Conservation (phyloP, 2,329 filamentous ascomycete species). For the Lachnellula arida region DNA sequence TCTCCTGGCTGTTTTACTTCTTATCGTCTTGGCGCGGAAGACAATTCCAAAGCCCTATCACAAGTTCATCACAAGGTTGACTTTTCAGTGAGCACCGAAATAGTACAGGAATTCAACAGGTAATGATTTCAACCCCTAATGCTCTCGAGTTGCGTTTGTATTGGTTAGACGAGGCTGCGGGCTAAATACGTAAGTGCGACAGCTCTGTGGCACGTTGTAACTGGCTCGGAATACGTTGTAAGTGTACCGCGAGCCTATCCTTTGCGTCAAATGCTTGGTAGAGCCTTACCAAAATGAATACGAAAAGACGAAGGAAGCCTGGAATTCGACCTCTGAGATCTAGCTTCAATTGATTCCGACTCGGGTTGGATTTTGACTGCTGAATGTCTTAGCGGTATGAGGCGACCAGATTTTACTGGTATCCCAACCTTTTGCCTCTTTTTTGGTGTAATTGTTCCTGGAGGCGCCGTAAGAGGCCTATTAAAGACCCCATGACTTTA, state of each 20-base stretch:
- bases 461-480: conserved; percentile 1
- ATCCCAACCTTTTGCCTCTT: conserved; percentile 2
- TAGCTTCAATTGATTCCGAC: not conserved
- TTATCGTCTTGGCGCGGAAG: conserved; percentile 2
- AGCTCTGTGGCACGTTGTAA: conserved; percentile 7
- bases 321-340: not conserved
- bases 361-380: not conserved
- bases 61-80: no score
- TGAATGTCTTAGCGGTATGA: not conserved
- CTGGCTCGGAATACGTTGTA: conserved; percentile 9
- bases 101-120: not conserved
- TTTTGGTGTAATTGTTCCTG: not conserved
- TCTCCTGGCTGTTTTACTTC: not conserved
- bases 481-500: not conserved
- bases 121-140: not conserved
- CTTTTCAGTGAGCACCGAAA: not conserved
- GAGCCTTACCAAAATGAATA: not conserved
- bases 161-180: conserved; percentile 12
- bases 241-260: conserved; percentile 13
- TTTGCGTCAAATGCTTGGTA: not conserved
- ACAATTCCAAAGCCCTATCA: not conserved
- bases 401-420: conserved; percentile 5
- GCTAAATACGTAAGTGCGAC: not conserved
- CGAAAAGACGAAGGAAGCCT: no score
- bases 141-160: not conserved